Base-by-base conservation (phyloP, 176 grass and related monocot species). In the Areca catechu region DNA sequence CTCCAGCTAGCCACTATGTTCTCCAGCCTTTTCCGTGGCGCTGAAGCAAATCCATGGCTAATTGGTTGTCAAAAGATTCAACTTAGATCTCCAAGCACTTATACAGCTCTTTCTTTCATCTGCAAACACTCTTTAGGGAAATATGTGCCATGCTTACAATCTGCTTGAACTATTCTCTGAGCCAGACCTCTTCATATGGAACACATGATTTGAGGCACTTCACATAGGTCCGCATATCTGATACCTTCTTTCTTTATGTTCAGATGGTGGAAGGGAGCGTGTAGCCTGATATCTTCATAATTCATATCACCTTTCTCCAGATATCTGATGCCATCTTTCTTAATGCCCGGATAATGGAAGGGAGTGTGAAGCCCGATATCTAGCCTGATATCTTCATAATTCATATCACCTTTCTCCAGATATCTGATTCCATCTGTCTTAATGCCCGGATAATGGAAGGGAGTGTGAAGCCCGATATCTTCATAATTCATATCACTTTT, bases 141-240 rank as follows among this genome's bases (percentile, higher is more conserved):
- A 16, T 19, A 79, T 80, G 62, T 67, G 63, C 48, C 69, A 85
- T 69, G 77, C 77, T 7, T 53, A 49, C 53, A 72, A 50, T 14
- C 5, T 80, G 63, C 76, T 80, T 49, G 77, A 79, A 24, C 66
- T 63, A 72, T 76, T 80, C 4, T 57, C 63, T 12, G 5, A 48
- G 19, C 72, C 68, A 22, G 77, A 80, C 71, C 57, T 80, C 52
- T 80, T 85, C 48, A 80, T 80, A 67, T 78, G 75, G 57, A 85
- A 80, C 48, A 50, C 77, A 68, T 85, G 72, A 15, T 80, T 0
- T 61, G 62, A 5, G 67, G 76, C 16, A 58, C 70, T 53, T 56
- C 67, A 5, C 71, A 79, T 43, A 20, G 23, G 5, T 18, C 24
- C 15, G 43, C 15, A 15, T 54, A 70, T 48, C 9, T 4, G 15